Evolutionary conservation across 2,329 filamentous ascomycete genomes (phyloP), one percentile per base, ranked within the genome.

Genomic region (Plectosphaerella cucumerina): DNA sequence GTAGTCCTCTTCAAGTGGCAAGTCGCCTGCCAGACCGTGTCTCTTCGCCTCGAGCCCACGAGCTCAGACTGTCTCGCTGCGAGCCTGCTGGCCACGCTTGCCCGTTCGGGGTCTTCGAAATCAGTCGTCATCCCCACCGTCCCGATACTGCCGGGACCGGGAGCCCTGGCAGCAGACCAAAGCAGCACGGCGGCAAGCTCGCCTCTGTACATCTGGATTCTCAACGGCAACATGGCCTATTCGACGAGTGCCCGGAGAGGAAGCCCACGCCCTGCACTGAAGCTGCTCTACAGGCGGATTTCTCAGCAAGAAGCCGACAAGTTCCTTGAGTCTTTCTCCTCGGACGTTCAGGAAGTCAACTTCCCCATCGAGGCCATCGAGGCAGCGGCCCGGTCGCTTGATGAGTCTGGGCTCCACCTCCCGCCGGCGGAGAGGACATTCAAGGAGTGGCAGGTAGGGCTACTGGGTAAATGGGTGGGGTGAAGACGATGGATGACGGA

Each of bases 391-490:
- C 54, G 59, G 6, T 67, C 64, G 10, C 66, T 90, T 22, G 61
- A 69, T 11, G 61, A 60, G 8, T 84, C 78, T 56, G 80, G 74
- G 34, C 41, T 54, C 3, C 60, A 82, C 15, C 62, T 90, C 9
- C 86, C 86, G 2, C 62, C 57, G 1, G 70, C 70, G 9, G 81
- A 85, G 53, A 73, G 81, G 50, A 68, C 59, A 23, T 87, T 88
- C 57, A 74, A 80, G 61, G 79, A 77, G n/a, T 90, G 86, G 86
- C 75, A 76, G 22, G 82, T 90, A 5, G 85, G 84, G 2, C 62
- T 90, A 17, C 61, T 90, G 53, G 74, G 78, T 55, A 70, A 77
- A 53, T 85, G 78, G 66, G 65, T 71, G 35, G 33, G 35, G 9
- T 48, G 17, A 50, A 18, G 34, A 22, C n/a, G 12, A 14, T 17